Evolutionary conservation across 192 early-diverging fungal species (phyloP).

Genomic region (Dispira parvispora): DNA sequence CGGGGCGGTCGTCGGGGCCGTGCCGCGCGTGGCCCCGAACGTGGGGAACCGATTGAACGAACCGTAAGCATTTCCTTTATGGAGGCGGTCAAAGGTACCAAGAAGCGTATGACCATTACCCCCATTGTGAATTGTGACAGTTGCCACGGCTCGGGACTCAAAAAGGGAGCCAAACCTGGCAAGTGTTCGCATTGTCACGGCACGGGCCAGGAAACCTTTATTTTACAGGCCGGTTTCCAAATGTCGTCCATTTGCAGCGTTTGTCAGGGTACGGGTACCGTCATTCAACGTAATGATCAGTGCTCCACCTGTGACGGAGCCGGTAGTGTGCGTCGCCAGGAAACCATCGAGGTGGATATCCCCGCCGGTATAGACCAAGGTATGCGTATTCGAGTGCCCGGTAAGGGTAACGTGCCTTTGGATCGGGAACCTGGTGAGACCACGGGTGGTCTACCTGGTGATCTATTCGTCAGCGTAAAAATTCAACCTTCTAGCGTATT

Average conservation of each 20-base stretch:
- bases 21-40: conserved; percentile 17
- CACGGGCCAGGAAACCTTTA: conserved; percentile 63
- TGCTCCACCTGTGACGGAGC: conserved; percentile 68
- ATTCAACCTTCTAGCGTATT: conserved; percentile 60
- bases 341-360: conserved; percentile 54
- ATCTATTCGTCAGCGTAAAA: conserved; percentile 68
- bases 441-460: conserved; percentile 44
- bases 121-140: conserved; percentile 53
- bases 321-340: conserved; percentile 60
- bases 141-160: conserved; percentile 69
- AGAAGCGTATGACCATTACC: conserved; percentile 44
- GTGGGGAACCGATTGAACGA: conserved; percentile 48
- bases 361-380: conserved; percentile 76
- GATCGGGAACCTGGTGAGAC: conserved; percentile 23
- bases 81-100: conserved; percentile 74
- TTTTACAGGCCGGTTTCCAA: conserved; percentile 72
- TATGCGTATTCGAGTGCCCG: conserved; percentile 55
- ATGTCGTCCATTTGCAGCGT: conserved; percentile 67
- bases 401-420: conserved; percentile 70
- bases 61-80: conserved; percentile 63
- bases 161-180: conserved; percentile 49
- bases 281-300: conserved; percentile 40
- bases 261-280: conserved; percentile 69
- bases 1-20: conserved; percentile 22
- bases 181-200: conserved; percentile 66